These are phyloP conservation scores for Macrotyloma uniflorum DNA, from an alignment of 306 rosid genomes.

Conservation along the genomic window DNA sequence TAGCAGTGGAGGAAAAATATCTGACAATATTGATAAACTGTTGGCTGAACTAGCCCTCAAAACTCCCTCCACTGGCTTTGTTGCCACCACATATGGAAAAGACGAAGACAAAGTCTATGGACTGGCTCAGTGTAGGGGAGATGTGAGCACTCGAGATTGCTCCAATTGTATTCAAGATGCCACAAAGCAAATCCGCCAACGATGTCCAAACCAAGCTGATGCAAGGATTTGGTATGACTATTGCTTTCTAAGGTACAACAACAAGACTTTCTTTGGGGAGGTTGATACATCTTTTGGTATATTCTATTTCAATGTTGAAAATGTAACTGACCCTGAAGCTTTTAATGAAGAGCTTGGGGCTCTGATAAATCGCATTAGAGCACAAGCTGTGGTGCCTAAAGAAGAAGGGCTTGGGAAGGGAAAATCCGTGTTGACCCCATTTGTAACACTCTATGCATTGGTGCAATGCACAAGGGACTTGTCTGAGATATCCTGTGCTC, in stretches of 20 bases:
- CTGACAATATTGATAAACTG: constrained; percentile 51
- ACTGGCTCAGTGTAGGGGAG: constrained; percentile 71
- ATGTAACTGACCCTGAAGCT: constrained; percentile 59
- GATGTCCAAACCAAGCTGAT: constrained; percentile 58
- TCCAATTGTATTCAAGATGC: constrained; percentile 61
- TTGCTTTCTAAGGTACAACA: constrained; percentile 58
- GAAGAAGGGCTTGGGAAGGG: constrained; percentile 69
- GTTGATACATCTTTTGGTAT: constrained; percentile 64
- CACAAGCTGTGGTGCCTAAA: constrained; percentile 44
- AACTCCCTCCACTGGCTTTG: constrained; percentile 53
- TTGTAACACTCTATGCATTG: constrained; percentile 62
- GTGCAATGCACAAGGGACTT: constrained; percentile 78
- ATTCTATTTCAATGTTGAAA: constrained; percentile 49
- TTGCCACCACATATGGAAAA: constrained; percentile 45
- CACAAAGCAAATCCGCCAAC: constrained; percentile 49
- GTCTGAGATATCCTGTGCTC: constrained; percentile 53
- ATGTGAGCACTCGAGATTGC: constrained; percentile 61
- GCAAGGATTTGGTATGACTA: constrained; percentile 72
- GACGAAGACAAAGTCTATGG: constrained; percentile 55
- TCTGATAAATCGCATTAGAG: constrained; percentile 45
- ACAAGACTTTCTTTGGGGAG: constrained; percentile 51
- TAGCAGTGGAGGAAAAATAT: constrained; percentile 42
- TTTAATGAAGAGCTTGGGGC: constrained; percentile 54
- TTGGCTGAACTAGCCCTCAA: constrained; percentile 50
- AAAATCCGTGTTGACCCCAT: constrained; percentile 45